Percentiles rank a stretch among this genome's conserved stretches.
Evolutionary conservation across 1,284 basidiomycete species (phyloP).

Genomic region (Pseudozyma pruni): DNA sequence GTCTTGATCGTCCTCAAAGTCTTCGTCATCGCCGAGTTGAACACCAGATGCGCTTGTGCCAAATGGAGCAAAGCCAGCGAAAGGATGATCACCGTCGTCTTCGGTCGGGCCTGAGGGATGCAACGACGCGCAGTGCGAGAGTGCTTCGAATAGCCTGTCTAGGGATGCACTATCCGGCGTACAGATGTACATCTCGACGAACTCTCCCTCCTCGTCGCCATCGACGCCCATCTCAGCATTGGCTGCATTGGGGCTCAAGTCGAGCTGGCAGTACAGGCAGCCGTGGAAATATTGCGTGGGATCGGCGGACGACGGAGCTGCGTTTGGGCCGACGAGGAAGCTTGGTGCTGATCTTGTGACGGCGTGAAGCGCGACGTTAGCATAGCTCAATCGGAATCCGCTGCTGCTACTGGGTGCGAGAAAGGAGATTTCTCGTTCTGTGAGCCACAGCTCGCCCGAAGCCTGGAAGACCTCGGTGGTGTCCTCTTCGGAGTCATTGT

Average conservation of each 20-base stretch:
- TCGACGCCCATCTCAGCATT: slow-evolving; percentile 38
- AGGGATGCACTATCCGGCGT: slow-evolving; percentile 71
- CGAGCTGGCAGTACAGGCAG: slow-evolving; percentile 66
- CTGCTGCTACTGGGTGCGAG: slow-evolving; percentile 20
- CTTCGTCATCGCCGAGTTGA: slow-evolving; percentile 71
- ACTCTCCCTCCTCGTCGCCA: slow-evolving; percentile 46
- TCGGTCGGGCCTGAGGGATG: slow-evolving; percentile 74
- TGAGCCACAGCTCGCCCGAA: slow-evolving; percentile 47
- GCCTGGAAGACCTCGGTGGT: slow-evolving; percentile 25
- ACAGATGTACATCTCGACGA: slow-evolving; percentile 60
- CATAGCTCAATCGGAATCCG: slow-evolving; percentile 59
- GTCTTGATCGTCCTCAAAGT: slow-evolving; percentile 71
- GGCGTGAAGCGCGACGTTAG: slow-evolving; percentile 61
- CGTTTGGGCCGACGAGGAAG: slow-evolving; percentile 20
- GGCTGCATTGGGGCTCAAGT: slow-evolving; percentile 48
- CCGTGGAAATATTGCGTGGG: slow-evolving; percentile 14
- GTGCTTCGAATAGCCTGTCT: slow-evolving; percentile 84
- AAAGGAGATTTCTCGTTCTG: slow-evolving; percentile 55
- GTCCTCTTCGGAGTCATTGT: slow-evolving; percentile 8
- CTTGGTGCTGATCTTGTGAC: slow-evolving; percentile 57
- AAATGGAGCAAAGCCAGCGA: slow-evolving; percentile 62
- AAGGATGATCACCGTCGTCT: slow-evolving; percentile 72
- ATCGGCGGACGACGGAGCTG: slow-evolving; percentile 6
- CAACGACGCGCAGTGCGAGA: slow-evolving; percentile 87
- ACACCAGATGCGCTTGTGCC: slow-evolving; percentile 41